A percentile compares a stretch with the other conserved stretches of the same genome.
phyloP scores from a whole-genome alignment of 73 alveolate species.

The Tetrahymena elliotti region DNA sequence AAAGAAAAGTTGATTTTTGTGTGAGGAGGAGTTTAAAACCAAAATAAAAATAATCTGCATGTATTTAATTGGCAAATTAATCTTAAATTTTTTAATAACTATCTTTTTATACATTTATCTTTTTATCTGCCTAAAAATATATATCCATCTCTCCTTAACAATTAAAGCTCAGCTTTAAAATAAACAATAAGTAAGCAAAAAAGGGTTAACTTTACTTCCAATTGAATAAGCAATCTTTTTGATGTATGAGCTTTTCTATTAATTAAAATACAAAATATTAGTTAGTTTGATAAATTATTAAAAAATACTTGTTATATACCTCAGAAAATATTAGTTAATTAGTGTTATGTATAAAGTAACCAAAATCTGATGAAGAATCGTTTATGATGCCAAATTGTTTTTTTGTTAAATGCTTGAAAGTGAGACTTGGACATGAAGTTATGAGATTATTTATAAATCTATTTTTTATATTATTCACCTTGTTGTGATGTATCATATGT shows the following conservation, averaged over 20 bases:
- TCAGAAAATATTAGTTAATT: not conserved
- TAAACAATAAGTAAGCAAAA: not conserved
- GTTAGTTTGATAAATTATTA: not conserved
- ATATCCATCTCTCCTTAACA: too few species aligned
- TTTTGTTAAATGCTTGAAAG: not conserved
- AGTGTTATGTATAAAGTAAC: not conserved
- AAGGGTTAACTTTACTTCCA: not conserved
- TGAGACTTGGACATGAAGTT: not conserved
- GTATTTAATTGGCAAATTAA: too few species aligned
- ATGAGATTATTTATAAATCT: not conserved
- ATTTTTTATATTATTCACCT: not conserved
- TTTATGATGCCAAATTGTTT: not conserved
- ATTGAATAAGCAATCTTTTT: not conserved
- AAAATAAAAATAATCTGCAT: too few species aligned
- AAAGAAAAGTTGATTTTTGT: not conserved
- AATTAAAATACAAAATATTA: not conserved
- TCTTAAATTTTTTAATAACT: too few species aligned
- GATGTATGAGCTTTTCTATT: not conserved
- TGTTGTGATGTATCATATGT: not conserved
- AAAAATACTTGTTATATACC: not conserved
- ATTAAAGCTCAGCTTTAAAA: too few species aligned
- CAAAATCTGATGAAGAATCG: not conserved
- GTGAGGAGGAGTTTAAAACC: not conserved
- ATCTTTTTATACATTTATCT: too few species aligned
- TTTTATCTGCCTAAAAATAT: too few species aligned